Base-by-base conservation (phyloP, 495 filamentous ascomycete genomes). In the Aspergillus coremiiformis region DNA sequence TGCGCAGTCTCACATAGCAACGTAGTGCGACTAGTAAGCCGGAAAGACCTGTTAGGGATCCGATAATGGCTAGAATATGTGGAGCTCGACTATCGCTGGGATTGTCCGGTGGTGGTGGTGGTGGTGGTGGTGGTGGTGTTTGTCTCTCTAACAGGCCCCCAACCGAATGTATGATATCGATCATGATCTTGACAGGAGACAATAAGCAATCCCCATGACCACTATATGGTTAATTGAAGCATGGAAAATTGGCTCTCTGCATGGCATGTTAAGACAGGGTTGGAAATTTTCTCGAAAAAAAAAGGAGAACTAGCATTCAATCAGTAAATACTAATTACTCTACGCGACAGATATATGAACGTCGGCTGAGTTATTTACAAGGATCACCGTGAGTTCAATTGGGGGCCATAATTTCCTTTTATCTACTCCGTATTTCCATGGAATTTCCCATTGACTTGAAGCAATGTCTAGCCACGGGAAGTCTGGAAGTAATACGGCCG, bases 61-160 rank as follows among this genome's bases (percentile, higher is more conserved):
- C 60, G 21, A 60, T 46, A 23, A 62, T 55, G n/a, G 55, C 47
- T 3, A 58, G 52, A 11, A 63, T 57, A 9, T 43, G 52, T n/a
- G 57, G 48, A 7, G 59, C 58, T 59, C 60, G 44, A 35, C 44
- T 47, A 23, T 33, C 44, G n/a, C 10, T 35, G 32, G 9, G 14
- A 15, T 3, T 14, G 12, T 15, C 32, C n/a, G n/a, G 5, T 6
- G 37, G 12, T 15, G 37, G 8, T 9, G 7, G 3, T 14, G 15
- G 15, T 11, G 3, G n/a, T n/a, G n/a, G 12, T 15, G 37, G 8
- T 9, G 7, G 3, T 14, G 15, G 15, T 11, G 3, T 17, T 41
- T 41, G 37, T 41, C 37, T 41, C 17, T 15, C 15, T 21, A 41
- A 17, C 7, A 41, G 37, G 21, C 7, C 19, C 11, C 37, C 37